Conservation (phyloP, 495 filamentous ascomycete genomes). For the Trichoderma erinaceum region DNA sequence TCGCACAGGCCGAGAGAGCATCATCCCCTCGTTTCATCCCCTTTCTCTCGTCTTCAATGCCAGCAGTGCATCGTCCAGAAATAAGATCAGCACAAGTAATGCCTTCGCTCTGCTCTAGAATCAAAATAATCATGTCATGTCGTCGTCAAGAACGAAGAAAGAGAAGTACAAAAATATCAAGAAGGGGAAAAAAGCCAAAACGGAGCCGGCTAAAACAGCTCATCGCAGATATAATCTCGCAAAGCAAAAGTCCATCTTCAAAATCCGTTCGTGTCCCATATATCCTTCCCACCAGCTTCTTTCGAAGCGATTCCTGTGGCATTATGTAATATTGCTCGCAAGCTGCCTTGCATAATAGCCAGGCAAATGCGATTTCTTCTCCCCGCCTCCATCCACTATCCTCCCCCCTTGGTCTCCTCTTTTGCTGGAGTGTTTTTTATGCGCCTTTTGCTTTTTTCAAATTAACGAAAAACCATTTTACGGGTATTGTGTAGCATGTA, state of each 20-base stretch:
- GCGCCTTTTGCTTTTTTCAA: not conserved
- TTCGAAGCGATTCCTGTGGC: constrained; percentile 7
- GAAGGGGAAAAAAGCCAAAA: not conserved
- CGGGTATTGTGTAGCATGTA: constrained; percentile 5
- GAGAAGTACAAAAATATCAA: constrained; percentile 2
- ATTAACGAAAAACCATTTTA: not conserved
- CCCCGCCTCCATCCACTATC: not conserved
- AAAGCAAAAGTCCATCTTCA: constrained; percentile 1
- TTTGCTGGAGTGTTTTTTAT: not conserved
- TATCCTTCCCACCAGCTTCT: not conserved
- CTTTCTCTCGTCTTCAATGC: not conserved
- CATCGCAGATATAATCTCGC: not conserved
- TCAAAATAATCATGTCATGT: constrained; percentile 16
- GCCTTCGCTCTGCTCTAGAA: constrained; percentile 12
- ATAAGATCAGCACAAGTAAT: not conserved
- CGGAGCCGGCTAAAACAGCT: not conserved
- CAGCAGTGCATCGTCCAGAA: not conserved
- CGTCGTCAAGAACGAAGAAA: constrained; percentile 13
- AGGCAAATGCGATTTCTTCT: not conserved
- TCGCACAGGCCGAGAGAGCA: not conserved
- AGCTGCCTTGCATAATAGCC: not conserved
- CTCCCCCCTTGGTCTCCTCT: not conserved
- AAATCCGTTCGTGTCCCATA: constrained; percentile 7
- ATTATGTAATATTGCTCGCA: constrained; percentile 4
- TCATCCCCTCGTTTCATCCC: not conserved